Evolutionary conservation across 1,284 basidiomycete genomes (phyloP).

Genomic region (Peniophora sp.): DNA sequence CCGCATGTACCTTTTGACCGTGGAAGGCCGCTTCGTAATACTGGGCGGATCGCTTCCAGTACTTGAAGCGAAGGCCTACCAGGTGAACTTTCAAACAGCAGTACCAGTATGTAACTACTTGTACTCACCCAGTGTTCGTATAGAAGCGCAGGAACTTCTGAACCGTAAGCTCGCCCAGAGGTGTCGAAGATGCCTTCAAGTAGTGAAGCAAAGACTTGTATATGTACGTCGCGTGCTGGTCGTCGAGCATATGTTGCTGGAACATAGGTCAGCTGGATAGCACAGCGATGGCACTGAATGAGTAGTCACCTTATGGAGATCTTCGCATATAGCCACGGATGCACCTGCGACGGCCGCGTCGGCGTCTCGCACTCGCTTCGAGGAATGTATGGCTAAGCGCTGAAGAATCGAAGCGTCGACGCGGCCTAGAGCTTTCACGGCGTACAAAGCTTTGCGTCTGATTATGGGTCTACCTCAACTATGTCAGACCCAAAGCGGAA

Average conservation of each 20-base stretch:
- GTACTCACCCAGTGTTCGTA: conserved; percentile 5
- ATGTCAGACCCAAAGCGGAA: conserved; percentile 5
- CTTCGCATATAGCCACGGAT: conserved; percentile 30
- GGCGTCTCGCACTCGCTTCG: conserved; percentile 38
- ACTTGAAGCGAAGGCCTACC: conserved; percentile 8
- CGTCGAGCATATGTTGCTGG: conserved; percentile 9
- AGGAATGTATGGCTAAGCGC: conserved; percentile 32
- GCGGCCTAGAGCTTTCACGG: conserved; percentile 45
- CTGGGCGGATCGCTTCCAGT: conserved; percentile 1
- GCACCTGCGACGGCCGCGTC: conserved; percentile 39
- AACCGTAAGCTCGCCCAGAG: conserved; percentile 3
- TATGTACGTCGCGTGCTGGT: conserved; percentile 2
- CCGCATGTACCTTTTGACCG: neutral
- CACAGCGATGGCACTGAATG: neutral
- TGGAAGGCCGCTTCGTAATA: conserved; percentile 1
- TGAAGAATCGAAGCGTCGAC: conserved; percentile 40
- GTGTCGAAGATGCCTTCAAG: neutral
- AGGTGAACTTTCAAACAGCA: neutral
- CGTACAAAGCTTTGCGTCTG: conserved; percentile 52
- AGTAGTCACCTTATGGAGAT: conserved; percentile 18
- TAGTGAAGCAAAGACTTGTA: conserved; percentile 2
- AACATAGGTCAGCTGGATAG: neutral
- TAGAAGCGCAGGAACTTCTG: conserved; percentile 9
- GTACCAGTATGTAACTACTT: neutral
- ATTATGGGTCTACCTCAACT: conserved; percentile 41